Percentiles rank a stretch among this genome's conserved stretches.
Evolutionary conservation across 1,139 yeast genomes (phyloP).

Genomic region (Yamadazyma friedrichii): DNA sequence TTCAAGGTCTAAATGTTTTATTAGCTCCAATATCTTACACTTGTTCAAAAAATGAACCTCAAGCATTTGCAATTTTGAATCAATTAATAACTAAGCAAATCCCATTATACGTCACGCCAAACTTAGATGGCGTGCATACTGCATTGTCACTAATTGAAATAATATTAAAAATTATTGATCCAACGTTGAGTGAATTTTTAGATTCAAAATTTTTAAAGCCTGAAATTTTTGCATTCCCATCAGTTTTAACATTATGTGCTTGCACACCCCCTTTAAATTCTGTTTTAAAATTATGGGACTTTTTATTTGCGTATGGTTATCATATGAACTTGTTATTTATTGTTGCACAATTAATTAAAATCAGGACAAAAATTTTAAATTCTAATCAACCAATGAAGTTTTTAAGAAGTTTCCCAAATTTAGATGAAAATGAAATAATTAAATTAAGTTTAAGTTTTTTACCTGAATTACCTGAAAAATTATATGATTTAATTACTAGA

Average conservation of each 20-base stretch:
- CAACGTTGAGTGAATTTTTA: conserved; percentile 60
- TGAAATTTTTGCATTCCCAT: conserved; percentile 86
- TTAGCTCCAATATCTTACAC: conserved; percentile 83
- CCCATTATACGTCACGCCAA: conserved; percentile 78
- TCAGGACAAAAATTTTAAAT: conserved; percentile 58
- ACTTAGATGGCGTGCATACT: conserved; percentile 79
- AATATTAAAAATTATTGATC: conserved; percentile 71
- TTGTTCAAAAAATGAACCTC: conserved; percentile 74
- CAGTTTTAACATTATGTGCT: conserved; percentile 82
- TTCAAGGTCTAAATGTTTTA: conserved; percentile 88
- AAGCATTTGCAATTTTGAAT: conserved; percentile 74
- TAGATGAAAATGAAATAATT: conserved; percentile 74
- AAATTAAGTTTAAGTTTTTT: conserved; percentile 79
- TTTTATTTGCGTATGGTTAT: conserved; percentile 85
- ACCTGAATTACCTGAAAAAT: conserved; percentile 66
- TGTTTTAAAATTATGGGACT: conserved; percentile 83
- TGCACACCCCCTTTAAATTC: conserved; percentile 85
- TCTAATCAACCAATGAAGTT: conserved; percentile 72
- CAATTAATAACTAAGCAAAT: conserved; percentile 58
- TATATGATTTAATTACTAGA: conserved; percentile 67
- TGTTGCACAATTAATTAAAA: conserved; percentile 77
- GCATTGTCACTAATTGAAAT: conserved; percentile 70
- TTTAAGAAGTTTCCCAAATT: conserved; percentile 67
- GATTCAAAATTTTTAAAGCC: conserved; percentile 70
- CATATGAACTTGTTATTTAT: conserved; percentile 84